Base-by-base conservation (phyloP, 2,329 filamentous ascomycete genomes). In the Furcasterigmium furcatum region DNA sequence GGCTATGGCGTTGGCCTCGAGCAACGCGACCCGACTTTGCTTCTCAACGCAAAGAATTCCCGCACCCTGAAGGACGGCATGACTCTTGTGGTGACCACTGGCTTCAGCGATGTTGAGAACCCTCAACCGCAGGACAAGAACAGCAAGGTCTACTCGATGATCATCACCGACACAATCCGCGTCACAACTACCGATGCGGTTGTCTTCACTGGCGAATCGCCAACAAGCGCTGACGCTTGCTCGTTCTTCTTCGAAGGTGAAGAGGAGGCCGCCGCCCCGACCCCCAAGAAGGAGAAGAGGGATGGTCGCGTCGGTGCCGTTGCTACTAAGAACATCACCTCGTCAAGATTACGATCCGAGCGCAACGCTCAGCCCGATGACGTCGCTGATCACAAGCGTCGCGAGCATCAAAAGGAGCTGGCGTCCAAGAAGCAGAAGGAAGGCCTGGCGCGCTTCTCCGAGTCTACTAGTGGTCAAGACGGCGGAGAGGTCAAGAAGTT, bases 171-270 rank as follows among this genome's bases (percentile, higher is more conserved):
- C 66, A 99, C 95, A 1, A 85, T 99, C 38, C 89, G 94, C 56
- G 90, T 96, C 41, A 88, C 87, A 10, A 74, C 80, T 6, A 71
- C 71, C n/a, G 90, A 95, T 42, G 80, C 87, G 1, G 85, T 91
- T 25, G 84, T 96, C 22, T 97, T 99, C 69, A 99, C 94, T 16
- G 91, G 90, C 48, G 91, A 96, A 61, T 91, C 92, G 1, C 85
- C 91, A 3, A 88, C 88, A 22, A 92, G 96, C 60, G 82, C 95
- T 48, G 94, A 97, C 58, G 91, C 91, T 4, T 92, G 92, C 32
- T 96, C 92, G 0, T 99, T 99, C 74, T 97, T 96, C 71, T 99
- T 99, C 75, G 95, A 96, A 62, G 92, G 97, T 55, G 91, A 96
- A 50, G 90, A 95, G 61, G 88, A 95, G 55, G 82, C 89, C 52